Base-by-base conservation (phyloP, 106 monocot species). In the Narthecium ossifragum region DNA sequence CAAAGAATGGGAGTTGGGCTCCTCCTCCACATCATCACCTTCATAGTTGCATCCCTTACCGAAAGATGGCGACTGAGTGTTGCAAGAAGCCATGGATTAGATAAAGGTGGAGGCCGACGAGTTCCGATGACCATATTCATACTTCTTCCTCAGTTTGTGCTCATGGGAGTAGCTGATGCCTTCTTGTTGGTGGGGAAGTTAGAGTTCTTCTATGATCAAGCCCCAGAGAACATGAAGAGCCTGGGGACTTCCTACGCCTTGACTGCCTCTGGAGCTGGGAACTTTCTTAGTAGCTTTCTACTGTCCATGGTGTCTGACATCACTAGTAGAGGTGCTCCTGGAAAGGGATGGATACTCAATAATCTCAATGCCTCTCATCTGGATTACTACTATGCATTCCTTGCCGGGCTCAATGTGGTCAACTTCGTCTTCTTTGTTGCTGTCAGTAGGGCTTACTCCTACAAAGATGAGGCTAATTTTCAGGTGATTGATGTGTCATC, bases 361-460 rank as follows among this genome's bases (percentile, higher is more conserved):
- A 69, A 73, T 30, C 51, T 73, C 18, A 78, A 73, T 32, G 52
- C 51, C 2, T 69, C 78, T 10, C 62, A 64, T 48, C 59, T 78
- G 23, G 73, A 78, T 41, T 73, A 78, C 64, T 78, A 78, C 53
- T 78, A 73, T 24, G 59, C 58, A 17, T 55, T 73, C 12, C 54
- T 78, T 24, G 57, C 68, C 0, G 28, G 46, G 18, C 64, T 78
- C 4, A 39, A 55, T 32, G 40, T 46, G n/a, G 11, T 68, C 31
- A 78, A 78, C 29, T 38, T 68, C 28, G 0, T 73, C 20, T 63
- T 69, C 53, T 78, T 78, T 62, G 2, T 64, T 20, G 4, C 39
- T 28, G 47, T 73, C 4, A 48, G 73, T 29, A 63, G 13, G 59
- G 4, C 37, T 15, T 73, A 69, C 47, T 52, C 20, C 2, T 73